Evolutionary conservation across 1,139 yeast species (phyloP), one percentile per base, ranked within the genome.

Genomic region (Kodamaea plutei): DNA sequence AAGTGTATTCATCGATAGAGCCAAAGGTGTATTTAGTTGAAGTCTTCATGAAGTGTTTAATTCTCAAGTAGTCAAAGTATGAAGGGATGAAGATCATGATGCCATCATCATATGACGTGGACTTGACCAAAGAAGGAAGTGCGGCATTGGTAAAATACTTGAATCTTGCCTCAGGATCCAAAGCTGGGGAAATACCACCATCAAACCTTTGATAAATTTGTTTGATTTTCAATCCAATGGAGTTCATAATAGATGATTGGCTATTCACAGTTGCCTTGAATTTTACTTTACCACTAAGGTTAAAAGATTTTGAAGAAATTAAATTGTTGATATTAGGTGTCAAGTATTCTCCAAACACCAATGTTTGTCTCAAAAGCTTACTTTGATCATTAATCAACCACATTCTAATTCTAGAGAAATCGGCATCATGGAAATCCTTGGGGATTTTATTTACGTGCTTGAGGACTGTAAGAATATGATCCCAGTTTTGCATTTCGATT

Each of bases 401-500:
- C 82, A 84, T 82, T 45, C 96, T 70, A 26, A 91, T 80, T 47
- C 99, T 73, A 34, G 93, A 79, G 54, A 91, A 91, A 58, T 91
- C 98, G 13, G 95, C 84, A 43, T 84, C 94, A 37, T 83, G 77
- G 45, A 83, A 81, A 31, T 73, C 69, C 39, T 73, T 73, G 5
- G 98, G 98, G 26, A 87, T 76, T 37, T 71, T 64, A 56, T 88
- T 88, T 36, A 88, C 47, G 50, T 82, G 78, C 41, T 80, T 78
- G 47, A 81, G 64, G n/a, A 89, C 73, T 0, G 80, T 70, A 23
- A 68, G 70, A 5, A 91, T 72, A 59, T 91, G 95, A 24, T 84
- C 84, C 91, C 96, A 84, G 48, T 89, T 88, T 58, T 93, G 98
- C 84, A 84, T 84, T 51, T 84, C 85, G 40, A 89, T 69, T 25